Evolutionary conservation across 345 rosid species (phyloP).

Genomic region (Diplotaxis tenuifolia): DNA sequence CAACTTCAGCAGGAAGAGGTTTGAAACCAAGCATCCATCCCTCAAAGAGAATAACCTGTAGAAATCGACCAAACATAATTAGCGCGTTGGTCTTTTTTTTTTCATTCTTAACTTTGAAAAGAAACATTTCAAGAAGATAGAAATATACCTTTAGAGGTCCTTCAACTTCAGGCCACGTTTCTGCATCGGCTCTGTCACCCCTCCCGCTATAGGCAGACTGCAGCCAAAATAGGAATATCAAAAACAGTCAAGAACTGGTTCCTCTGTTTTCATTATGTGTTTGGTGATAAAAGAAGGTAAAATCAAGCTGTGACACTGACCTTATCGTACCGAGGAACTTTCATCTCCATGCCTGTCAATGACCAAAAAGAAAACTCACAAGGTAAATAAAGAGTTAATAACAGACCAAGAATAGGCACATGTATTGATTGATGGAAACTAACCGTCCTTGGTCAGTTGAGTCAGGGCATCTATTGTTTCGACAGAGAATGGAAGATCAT

Average conservation of each 20-base stretch:
- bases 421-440: conserved; percentile 16
- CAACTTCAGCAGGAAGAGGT: conserved; percentile 59
- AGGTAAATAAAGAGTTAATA: conserved; percentile 8
- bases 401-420: neutral
- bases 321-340: conserved; percentile 88
- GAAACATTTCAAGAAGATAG: conserved; percentile 3
- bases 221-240: conserved; percentile 25
- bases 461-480: conserved; percentile 56
- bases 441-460: conserved; percentile 75
- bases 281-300: too few relatives aligned
- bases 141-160: conserved; percentile 73
- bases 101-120: neutral
- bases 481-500: conserved; percentile 84
- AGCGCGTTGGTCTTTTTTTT: neutral
- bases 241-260: neutral
- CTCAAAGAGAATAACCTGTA: conserved; percentile 84
- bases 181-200: conserved; percentile 88
- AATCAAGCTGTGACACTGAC: conserved; percentile 40
- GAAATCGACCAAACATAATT: too few relatives aligned
- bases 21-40: conserved; percentile 99
- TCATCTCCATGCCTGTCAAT: conserved; percentile 78
- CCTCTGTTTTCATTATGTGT: conserved; percentile 15
- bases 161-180: conserved; percentile 86
- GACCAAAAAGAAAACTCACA: conserved; percentile 29
- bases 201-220: conserved; percentile 91